phyloP scores from a whole-genome alignment of 2,329 filamentous ascomycete species.

The Aspergillus aculeatinus region DNA sequence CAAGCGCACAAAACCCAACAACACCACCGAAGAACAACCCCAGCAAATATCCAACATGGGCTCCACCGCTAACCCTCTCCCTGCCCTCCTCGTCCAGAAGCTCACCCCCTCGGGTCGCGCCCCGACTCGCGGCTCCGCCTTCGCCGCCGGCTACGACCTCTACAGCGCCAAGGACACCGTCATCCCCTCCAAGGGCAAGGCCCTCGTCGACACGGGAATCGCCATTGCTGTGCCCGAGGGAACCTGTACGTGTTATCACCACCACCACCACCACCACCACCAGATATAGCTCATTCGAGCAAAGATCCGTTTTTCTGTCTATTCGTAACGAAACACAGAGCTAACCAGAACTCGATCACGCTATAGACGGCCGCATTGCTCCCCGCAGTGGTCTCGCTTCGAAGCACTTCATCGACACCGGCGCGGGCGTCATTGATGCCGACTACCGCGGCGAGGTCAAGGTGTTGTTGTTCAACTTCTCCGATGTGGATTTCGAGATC shows the following conservation, averaged over 20 bases:
- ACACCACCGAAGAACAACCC: conserved; percentile 30
- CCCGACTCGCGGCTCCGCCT: conserved; percentile 84
- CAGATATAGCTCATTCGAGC: no score
- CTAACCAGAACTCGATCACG: neutral
- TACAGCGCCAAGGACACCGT: conserved; percentile 73
- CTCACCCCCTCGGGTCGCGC: conserved; percentile 74
- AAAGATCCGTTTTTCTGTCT: neutral
- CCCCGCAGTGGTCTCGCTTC: conserved; percentile 86
- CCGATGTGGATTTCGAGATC: conserved; percentile 75
- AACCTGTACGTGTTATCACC: conserved; percentile 65
- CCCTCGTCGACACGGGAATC: conserved; percentile 84
- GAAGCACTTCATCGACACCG: conserved; percentile 95
- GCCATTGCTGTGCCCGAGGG: conserved; percentile 85
- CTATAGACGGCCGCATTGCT: conserved; percentile 78
- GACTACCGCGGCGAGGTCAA: conserved; percentile 95
- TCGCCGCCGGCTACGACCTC: conserved; percentile 90
- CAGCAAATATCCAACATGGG: conserved; percentile 24
- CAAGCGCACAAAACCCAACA: conserved; percentile 72
- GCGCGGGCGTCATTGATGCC: conserved; percentile 94
- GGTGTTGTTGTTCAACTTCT: conserved; percentile 91
- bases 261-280: neutral
- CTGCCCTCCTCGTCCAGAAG: conserved; percentile 83
- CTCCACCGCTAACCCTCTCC: conserved; percentile 38
- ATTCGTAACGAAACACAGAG: no score
- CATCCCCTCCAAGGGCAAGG: conserved; percentile 81